Conservation (phyloP, 2,329 filamentous ascomycete species). For the Calonectria henricotiae region DNA sequence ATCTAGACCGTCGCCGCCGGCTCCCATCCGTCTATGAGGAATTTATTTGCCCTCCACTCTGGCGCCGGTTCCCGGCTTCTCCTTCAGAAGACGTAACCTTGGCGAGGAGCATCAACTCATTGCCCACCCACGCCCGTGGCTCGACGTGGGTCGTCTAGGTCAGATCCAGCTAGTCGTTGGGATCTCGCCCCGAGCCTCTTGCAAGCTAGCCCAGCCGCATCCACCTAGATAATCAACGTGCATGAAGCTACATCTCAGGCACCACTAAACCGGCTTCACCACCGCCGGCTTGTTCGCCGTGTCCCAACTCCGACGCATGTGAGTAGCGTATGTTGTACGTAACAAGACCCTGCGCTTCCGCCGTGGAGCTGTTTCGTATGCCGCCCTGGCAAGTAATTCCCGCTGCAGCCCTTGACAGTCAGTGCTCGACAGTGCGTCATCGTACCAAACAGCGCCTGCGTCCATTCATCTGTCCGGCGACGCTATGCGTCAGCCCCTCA, state of each 20-base stretch:
- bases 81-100: conserved; percentile 42
- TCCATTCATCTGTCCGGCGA: conserved; percentile 27
- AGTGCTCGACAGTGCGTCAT: conserved; percentile 36
- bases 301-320: conserved; percentile 18
- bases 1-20: conserved; percentile 17
- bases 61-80: conserved; percentile 49
- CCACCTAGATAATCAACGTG: conserved; percentile 53
- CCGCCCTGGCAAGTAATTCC: conserved; percentile 33
- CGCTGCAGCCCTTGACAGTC: conserved; percentile 25
- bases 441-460: not conserved
- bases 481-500: conserved; percentile 28
- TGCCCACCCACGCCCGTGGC: conserved; percentile 43
- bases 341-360: conserved; percentile 27
- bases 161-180: conserved; percentile 47
- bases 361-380: conserved; percentile 32
- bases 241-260: conserved; percentile 49
- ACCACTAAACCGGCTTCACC: conserved; percentile 38
- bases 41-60: conserved; percentile 38
- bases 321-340: conserved; percentile 35
- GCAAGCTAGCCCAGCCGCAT: conserved; percentile 40
- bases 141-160: conserved; percentile 52
- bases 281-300: conserved; percentile 25
- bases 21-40: conserved; percentile 35
- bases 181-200: conserved; percentile 39
- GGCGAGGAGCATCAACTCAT: conserved; percentile 41